Base-by-base conservation (phyloP, 164 flowering plant genomes). In the Aristolochia fimbriata region DNA sequence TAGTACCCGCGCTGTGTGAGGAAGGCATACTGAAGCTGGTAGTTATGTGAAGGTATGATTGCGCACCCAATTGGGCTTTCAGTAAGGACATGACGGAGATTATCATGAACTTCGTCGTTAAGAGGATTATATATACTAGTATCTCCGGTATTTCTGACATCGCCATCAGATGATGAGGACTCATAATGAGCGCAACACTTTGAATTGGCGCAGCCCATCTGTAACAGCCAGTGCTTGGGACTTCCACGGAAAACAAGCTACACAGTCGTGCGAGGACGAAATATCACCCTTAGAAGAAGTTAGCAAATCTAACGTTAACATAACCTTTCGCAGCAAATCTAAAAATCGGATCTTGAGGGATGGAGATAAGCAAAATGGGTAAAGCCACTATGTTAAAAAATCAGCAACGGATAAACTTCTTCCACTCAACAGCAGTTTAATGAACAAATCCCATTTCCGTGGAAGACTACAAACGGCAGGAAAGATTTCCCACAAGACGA, bases 1-100 rank as follows among this genome's bases (percentile, higher is more conserved):
- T 94, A 88, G 73, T 87, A 84, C 0, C 99, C 99, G 14, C 90
- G 76, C 61, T 88, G 95, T 1, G 93, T 70, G 15, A 85, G 73
- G 24, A 74, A 83, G 2, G 96, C 76, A 68, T 77, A 91, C 71
- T 82, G 84, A 70, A 94, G 72, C 55, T 63, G 59, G 68, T 70
- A 87, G 57, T 80, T 64, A 46, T 80, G 85, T 8, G 96, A 85
- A 64, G 96, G 96, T 20, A 94, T 79, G 43, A 73, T 62, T 13
- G 69, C 86, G 15, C 33, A 20, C 56, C 81, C 91, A 43, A 87
- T 55, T 11, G 87, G 64, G 58, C 76, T 80, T 59, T 82, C 81
- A 1, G 81, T 67, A 31, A 83, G 70, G 16, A 68, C n/a, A 56
- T 69, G 74, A 3, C 57, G 51, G 59, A 52, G 62, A 49, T 67